Evolutionary conservation across 352 stramenopile genomes (phyloP).

Genomic region (Sclerospora graminicola): DNA sequence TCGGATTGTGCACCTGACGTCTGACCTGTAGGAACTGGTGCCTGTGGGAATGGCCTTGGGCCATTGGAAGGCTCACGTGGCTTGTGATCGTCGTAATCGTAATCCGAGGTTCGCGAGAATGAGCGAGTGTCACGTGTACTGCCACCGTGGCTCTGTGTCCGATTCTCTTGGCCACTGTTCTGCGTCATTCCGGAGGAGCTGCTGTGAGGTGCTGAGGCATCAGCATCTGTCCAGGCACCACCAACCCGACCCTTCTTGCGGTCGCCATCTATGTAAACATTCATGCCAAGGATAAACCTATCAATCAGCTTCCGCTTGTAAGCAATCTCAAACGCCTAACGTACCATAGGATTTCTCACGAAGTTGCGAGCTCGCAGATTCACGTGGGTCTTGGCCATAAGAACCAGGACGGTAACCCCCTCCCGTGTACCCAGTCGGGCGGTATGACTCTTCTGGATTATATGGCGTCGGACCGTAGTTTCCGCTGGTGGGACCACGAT

Average conservation of each 20-base stretch:
- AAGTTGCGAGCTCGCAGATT: conserved; percentile 51
- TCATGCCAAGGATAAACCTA: not conserved
- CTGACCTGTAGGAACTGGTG: conserved; percentile 34
- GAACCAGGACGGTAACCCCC: conserved; percentile 42
- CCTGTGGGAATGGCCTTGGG: conserved; percentile 14
- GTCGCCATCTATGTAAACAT: conserved; percentile 42
- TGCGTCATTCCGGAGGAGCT: conserved; percentile 19
- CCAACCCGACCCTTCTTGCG: conserved; percentile 78
- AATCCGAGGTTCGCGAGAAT: conserved; percentile 40
- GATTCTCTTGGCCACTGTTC: conserved; percentile 26
- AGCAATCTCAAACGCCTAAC: not conserved
- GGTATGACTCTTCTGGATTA: conserved; percentile 77
- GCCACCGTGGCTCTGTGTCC: conserved; percentile 34
- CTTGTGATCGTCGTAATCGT: conserved; percentile 44
- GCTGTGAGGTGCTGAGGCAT: conserved; percentile 12
- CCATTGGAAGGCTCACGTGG: conserved; percentile 17
- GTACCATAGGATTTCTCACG: conserved; percentile 73
- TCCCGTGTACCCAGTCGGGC: conserved; percentile 32
- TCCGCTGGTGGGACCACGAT: conserved; percentile 68
- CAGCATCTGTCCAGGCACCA: conserved; percentile 45
- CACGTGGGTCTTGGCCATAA: conserved; percentile 44
- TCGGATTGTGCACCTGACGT: conserved; percentile 71
- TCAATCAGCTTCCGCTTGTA: not conserved
- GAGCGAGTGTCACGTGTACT: conserved; percentile 26
- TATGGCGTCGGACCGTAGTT: conserved; percentile 54